Evolutionary conservation across 495 filamentous ascomycete genomes (phyloP).

Genomic region (Penicillium arizonense): DNA sequence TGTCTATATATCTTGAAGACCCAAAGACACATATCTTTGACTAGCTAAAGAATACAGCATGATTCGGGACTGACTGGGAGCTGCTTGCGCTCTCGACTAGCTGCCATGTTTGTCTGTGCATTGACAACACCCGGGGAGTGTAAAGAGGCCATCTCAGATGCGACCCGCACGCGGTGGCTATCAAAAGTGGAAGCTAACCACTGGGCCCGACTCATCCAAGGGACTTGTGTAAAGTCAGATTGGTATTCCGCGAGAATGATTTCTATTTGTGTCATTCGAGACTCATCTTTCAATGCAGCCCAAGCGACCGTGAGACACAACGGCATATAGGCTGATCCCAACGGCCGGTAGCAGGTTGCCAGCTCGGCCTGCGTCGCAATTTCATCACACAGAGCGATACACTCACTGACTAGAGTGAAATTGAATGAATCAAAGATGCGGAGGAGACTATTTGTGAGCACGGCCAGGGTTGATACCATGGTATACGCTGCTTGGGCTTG

Average conservation of each 20-base stretch:
- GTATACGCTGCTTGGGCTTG: constrained; percentile 23
- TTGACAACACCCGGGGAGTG: neutral
- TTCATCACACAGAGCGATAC: constrained; percentile 15
- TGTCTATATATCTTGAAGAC: no score
- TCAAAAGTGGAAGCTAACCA: constrained; percentile 11
- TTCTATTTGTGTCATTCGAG: constrained; percentile 3
- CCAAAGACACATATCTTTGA: no score
- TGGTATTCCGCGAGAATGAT: constrained; percentile 13
- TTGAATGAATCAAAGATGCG: constrained; percentile 19
- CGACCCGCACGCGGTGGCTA: constrained; percentile 26
- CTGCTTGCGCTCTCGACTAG: no score
- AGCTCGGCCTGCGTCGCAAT: constrained; percentile 14
- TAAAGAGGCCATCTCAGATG: constrained; percentile 1
- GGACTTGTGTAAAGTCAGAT: constrained; percentile 11
- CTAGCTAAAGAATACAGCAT: no score
- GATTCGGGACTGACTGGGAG: no score
- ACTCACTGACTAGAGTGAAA: constrained; percentile 12
- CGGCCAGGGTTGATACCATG: constrained; percentile 18
- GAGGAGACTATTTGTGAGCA: constrained; percentile 33
- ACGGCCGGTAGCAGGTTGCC: constrained; percentile 15
- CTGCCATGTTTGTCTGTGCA: no score
- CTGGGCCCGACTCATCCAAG: constrained; percentile 32
- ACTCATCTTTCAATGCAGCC: constrained; percentile 8
- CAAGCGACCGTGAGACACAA: constrained; percentile 21
- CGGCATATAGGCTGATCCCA: constrained; percentile 21